Base-by-base conservation (phyloP, 352 stramenopile species). In the Phytophthora ramorum region DNA sequence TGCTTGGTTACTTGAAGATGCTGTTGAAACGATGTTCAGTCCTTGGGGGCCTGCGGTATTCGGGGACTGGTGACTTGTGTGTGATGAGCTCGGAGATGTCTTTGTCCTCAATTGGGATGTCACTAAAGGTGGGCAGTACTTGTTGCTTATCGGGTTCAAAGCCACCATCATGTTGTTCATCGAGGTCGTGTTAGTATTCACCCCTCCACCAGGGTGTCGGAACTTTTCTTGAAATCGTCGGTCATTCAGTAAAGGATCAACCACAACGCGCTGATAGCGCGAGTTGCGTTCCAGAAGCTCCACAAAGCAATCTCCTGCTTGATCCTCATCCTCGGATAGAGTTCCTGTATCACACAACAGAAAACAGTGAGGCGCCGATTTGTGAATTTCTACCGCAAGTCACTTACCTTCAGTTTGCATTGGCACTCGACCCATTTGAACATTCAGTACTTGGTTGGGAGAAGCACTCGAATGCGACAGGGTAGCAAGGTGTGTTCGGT, bases 171-270 rank as follows among this genome's bases (percentile, higher is more conserved):
- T 49, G 19, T 78, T 50, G 14, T 91, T 82, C 14, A 63, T 72
- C 1, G 84, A 91, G n/a, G 41, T 74, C 4, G 51, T 57, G 55
- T 69, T 69, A 48, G 56, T 17, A 48, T 63, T 75, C 19, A 61
- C 16, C 4, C 49, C 53, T 45, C 62, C 62, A 45, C 62, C 62
- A 19, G 64, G 51, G 37, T 64, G 71, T 12, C 69, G 55, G 75
- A 83, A 91, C 32, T 90, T 92, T 32, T 83, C 72, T 60, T 91
- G 81, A 48, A 91, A 91, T n/a, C 59, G 57, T 22, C 59, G 51
- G 2, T 92, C 81, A 7, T 81, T 63, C 8, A 92, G 38, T n/a
- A 89, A 49, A 4, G 79, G 81, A 24, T 92, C 81, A 3, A 85
- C 52, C 4, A 86, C 63, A 9, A 90, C 53, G 28, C 85, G 71